phyloP scores from a whole-genome alignment of 805 yeast genomes.

The Pichia pseudocactophila region DNA sequence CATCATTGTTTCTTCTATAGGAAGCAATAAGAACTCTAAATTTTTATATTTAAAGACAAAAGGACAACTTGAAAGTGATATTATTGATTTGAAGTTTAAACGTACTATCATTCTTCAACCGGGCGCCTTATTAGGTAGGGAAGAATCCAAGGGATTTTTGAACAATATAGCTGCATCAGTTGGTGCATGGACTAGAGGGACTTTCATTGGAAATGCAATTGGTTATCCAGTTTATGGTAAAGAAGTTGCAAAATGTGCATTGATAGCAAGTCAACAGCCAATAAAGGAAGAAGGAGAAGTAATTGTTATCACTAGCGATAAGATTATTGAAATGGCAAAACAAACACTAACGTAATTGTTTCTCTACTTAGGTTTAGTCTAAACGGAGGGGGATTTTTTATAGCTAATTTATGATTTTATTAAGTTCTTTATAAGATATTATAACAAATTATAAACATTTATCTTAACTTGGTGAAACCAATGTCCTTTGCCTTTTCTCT shows the following conservation, averaged over 20 bases:
- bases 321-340: slow-evolving; percentile 17
- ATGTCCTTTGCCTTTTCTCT: slow-evolving; percentile 99
- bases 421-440: neutral
- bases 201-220: slow-evolving; percentile 24
- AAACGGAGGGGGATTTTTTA: too few species aligned
- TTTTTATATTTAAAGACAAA: slow-evolving; percentile 59
- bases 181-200: slow-evolving; percentile 27
- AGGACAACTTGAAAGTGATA: slow-evolving; percentile 67
- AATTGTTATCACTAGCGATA: slow-evolving; percentile 15
- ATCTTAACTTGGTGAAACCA: slow-evolving; percentile 98
- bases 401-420: neutral
- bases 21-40: slow-evolving; percentile 52
- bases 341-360: neutral
- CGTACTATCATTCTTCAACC: slow-evolving; percentile 71
- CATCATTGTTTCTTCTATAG: slow-evolving; percentile 56
- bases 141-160: slow-evolving; percentile 30
- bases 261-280: slow-evolving; percentile 18
- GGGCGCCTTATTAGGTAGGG: slow-evolving; percentile 64
- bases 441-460: slow-evolving; percentile 28
- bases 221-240: slow-evolving; percentile 50
- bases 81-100: slow-evolving; percentile 55
- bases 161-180: slow-evolving; percentile 27
- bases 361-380: too few species aligned
- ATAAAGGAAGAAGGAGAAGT: slow-evolving; percentile 20
- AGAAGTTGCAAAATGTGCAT: slow-evolving; percentile 53